Percentiles rank a stretch among this genome's conserved stretches.
phyloP scores from a whole-genome alignment of 2,329 filamentous ascomycete species.

The Penicillium occitanis region DNA sequence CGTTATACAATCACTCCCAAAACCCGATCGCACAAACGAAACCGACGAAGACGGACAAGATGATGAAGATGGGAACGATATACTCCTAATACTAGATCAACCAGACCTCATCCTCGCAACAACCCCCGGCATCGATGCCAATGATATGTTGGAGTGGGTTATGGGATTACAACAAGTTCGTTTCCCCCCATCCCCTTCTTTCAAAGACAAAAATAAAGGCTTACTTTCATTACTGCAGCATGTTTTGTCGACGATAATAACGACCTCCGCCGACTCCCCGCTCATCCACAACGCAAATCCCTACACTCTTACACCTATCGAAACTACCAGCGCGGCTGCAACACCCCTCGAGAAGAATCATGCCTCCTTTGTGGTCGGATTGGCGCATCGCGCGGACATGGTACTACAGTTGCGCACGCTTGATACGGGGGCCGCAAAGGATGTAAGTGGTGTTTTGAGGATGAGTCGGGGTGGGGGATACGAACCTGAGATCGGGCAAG shows the following conservation, averaged over 20 bases:
- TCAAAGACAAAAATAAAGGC: not conserved
- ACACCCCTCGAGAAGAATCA: conserved; percentile 70
- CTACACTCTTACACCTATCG: not conserved
- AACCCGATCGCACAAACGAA: conserved; percentile 12
- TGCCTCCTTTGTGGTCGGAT: conserved; percentile 66
- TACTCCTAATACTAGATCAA: conserved; percentile 66
- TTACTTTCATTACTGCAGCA: conserved; percentile 42
- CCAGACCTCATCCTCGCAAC: conserved; percentile 65
- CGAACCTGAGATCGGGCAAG: conserved; percentile 23
- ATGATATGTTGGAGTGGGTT: conserved; percentile 57
- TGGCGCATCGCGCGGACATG: conserved; percentile 73
- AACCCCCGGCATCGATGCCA: conserved; percentile 46
- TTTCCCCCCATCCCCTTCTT: not conserved
- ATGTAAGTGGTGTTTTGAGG: conserved; percentile 85
- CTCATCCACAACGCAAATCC: conserved; percentile 55
- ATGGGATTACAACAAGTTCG: conserved; percentile 59
- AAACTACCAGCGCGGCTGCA: conserved; percentile 34
- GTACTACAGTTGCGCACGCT: conserved; percentile 72
- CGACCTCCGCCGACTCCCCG: conserved; percentile 70
- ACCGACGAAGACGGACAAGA: not conserved
- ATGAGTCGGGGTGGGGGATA: conserved; percentile 61
- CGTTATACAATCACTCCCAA: conserved; percentile 34
- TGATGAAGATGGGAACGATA: conserved; percentile 28
- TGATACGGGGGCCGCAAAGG: conserved; percentile 83
- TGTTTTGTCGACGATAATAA: conserved; percentile 65